These are phyloP conservation scores for Globisporangium megalacanthum DNA, from an alignment of 352 stramenopile genomes.

Conservation along the genomic window DNA sequence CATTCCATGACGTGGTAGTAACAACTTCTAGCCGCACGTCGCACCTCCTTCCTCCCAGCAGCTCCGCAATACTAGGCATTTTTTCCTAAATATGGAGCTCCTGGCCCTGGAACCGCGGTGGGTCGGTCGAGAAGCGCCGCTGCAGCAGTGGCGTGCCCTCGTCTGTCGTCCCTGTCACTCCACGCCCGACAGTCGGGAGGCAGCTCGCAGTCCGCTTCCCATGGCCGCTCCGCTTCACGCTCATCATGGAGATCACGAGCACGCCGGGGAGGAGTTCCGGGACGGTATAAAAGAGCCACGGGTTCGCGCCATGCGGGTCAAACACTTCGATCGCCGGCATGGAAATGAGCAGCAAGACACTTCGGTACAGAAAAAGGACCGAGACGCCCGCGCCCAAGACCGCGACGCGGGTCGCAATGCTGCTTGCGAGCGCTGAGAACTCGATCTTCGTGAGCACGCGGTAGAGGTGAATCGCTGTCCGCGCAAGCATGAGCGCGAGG, in stretches of 20 bases:
- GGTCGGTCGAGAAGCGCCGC: constrained; percentile 28
- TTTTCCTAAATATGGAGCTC: constrained; percentile 45
- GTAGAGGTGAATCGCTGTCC: constrained; percentile 41
- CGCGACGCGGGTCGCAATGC: constrained; percentile 47
- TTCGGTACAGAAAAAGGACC: constrained; percentile 57
- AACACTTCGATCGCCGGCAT: constrained; percentile 67
- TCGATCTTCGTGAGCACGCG: constrained; percentile 67
- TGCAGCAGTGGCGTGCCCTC: constrained; percentile 53
- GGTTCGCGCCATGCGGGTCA: constrained; percentile 61
- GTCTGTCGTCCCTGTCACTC: constrained; percentile 11
- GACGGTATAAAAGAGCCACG: constrained; percentile 75
- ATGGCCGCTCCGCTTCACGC: constrained; percentile 36
- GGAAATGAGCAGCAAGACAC: constrained; percentile 53
- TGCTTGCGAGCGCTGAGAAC: constrained; percentile 55
- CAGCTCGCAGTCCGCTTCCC: no score
- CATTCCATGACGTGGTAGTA: neutral
- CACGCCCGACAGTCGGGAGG: neutral
- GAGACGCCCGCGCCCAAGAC: constrained; percentile 49
- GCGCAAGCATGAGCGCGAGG: constrained; percentile 61
- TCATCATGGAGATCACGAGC: constrained; percentile 80
- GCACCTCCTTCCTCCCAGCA: no score
- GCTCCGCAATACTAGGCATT: no score
- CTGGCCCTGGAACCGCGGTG: constrained; percentile 49
- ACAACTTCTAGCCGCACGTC: no score
- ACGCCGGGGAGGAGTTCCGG: constrained; percentile 62